A percentile compares a stretch with the other conserved stretches of the same genome.
Conservation (phyloP, 2,329 filamentous ascomycete species). For the Pseudocercospora fijiensis region DNA sequence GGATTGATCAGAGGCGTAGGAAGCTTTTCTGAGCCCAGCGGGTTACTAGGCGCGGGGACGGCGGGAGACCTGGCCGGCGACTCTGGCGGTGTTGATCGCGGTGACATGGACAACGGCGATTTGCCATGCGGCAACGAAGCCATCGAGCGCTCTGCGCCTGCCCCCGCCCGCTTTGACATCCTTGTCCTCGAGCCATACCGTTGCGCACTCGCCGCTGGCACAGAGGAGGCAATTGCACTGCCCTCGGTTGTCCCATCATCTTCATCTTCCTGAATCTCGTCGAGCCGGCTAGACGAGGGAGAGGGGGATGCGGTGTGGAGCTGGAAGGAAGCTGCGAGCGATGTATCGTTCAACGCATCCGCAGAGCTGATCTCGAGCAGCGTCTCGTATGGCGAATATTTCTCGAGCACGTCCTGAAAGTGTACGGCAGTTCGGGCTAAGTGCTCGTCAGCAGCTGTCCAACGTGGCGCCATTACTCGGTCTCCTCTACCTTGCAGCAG, state of each 20-base stretch:
- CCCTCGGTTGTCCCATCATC: constrained; percentile 49
- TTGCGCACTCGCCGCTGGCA: constrained; percentile 25
- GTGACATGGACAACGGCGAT: constrained; percentile 7
- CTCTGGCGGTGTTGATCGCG: constrained; percentile 33
- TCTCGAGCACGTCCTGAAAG: constrained; percentile 61
- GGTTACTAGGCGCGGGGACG: too few relatives aligned
- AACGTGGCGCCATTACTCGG: not conserved
- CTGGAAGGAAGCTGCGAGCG: constrained; percentile 83
- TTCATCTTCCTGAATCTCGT: constrained; percentile 92
- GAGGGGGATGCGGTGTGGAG: constrained; percentile 85
- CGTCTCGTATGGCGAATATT: constrained; percentile 82
- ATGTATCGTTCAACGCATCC: constrained; percentile 81
- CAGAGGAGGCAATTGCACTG: constrained; percentile 13
- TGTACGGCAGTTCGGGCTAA: constrained; percentile 77
- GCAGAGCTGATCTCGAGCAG: constrained; percentile 72
- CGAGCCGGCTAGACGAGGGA: constrained; percentile 77
- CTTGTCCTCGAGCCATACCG: constrained; percentile 32
- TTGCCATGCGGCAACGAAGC: constrained; percentile 20
- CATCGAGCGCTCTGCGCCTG: constrained; percentile 21
- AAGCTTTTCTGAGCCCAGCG: constrained; percentile 33
- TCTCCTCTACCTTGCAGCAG: constrained; percentile 76
- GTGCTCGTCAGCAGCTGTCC: constrained; percentile 1
- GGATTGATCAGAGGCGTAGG: constrained; percentile 30
- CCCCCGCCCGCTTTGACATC: constrained; percentile 22
- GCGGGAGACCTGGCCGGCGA: constrained; percentile 20